Percentiles rank a stretch among this genome's conserved stretches.
Evolutionary conservation across 139 green algal species (phyloP).

Genomic region (Chlorella sp.): DNA sequence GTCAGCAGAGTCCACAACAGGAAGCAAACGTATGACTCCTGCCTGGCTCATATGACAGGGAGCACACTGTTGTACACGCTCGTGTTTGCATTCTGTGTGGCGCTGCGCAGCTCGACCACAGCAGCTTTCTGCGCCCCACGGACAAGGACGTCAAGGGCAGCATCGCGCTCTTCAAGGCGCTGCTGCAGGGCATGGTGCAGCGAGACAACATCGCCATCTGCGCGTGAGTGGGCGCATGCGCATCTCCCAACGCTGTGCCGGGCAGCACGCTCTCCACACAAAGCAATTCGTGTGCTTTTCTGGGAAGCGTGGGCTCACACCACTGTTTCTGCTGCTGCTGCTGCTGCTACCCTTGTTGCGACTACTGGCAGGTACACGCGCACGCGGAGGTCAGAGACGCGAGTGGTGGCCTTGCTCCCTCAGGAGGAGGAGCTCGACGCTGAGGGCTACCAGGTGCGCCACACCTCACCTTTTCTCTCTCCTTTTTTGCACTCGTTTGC

Average conservation of each 20-base stretch:
- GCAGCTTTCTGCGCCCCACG: not conserved
- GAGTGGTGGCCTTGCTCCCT: not conserved
- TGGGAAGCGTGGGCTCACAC: not conserved
- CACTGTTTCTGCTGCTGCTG: not conserved
- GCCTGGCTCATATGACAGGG: not conserved
- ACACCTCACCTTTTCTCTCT: no score
- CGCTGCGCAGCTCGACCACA: not conserved
- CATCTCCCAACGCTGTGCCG: not conserved
- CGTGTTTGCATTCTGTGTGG: not conserved
- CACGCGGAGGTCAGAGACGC: not conserved
- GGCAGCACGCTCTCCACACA: not conserved
- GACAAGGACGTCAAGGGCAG: not conserved
- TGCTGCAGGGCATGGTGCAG: not conserved
- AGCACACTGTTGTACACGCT: not conserved
- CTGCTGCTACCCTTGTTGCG: not conserved
- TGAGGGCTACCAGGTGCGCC: not conserved
- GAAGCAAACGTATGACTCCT: no score
- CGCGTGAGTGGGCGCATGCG: not conserved
- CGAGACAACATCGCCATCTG: not conserved
- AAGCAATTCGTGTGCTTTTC: no score
- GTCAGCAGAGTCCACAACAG: no score
- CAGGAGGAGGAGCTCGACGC: not conserved
- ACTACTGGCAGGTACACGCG: not conserved
- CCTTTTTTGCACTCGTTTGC: no score
- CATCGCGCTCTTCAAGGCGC: conserved; percentile 1